Conservation (phyloP, 106 monocot species). For the Dioscorea alata region DNA sequence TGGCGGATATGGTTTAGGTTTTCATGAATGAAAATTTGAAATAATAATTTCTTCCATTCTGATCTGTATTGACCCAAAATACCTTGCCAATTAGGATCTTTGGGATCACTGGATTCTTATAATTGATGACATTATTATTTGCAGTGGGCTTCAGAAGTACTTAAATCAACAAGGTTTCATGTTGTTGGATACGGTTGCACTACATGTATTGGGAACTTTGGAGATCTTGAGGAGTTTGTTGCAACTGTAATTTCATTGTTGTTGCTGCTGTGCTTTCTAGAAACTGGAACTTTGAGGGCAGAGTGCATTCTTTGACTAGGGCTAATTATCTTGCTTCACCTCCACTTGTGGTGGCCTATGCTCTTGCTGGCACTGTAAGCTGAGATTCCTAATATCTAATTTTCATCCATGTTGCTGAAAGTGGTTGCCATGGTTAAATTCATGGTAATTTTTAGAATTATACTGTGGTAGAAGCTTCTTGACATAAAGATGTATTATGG, state of each 20-base stretch:
- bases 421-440: background rate
- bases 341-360: conserved; percentile 89
- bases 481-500: too few species aligned
- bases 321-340: conserved; percentile 96
- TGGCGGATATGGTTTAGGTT: too few species aligned
- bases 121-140: background rate
- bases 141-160: conserved; percentile 61
- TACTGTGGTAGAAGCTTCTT: too few species aligned
- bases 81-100: too few species aligned
- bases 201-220: conserved; percentile 73
- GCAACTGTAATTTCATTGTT: conserved; percentile 58
- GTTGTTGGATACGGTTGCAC: conserved; percentile 76
- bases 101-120: too few species aligned
- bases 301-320: conserved; percentile 84
- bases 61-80: too few species aligned
- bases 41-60: too few species aligned
- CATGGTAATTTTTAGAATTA: too few species aligned
- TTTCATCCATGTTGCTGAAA: background rate
- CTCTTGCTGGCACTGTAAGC: conserved; percentile 88
- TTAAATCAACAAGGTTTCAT: conserved; percentile 60
- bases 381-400: background rate
- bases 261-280: conserved; percentile 84
- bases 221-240: conserved; percentile 62
- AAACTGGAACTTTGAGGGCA: conserved; percentile 91
- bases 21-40: too few species aligned